A percentile compares a stretch with the other conserved stretches of the same genome.
Evolutionary conservation across 441 rosid genomes (phyloP).

Genomic region (Biscutella laevigata): DNA sequence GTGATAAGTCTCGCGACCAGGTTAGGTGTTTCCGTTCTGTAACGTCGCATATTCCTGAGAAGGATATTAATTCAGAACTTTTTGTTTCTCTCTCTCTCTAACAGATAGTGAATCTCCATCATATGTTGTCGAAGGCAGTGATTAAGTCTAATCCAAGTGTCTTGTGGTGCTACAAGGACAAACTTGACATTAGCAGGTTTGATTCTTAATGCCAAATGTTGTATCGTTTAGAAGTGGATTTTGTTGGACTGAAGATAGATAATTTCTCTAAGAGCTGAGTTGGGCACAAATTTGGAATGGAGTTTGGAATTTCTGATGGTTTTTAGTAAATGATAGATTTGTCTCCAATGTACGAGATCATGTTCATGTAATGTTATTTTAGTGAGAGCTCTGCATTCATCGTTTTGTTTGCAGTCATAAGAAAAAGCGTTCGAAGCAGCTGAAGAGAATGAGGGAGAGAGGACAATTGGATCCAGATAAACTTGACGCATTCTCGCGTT

Average conservation of each 20-base stretch:
- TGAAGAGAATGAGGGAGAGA: slow-evolving; percentile 77
- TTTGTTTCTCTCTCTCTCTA: not conserved
- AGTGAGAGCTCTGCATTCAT: not conserved
- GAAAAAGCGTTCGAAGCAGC: slow-evolving; percentile 79
- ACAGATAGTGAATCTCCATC: slow-evolving; percentile 91
- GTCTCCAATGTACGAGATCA: not conserved
- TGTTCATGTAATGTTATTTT: not conserved
- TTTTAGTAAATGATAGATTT: not conserved
- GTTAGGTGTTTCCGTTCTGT: slow-evolving; percentile 17
- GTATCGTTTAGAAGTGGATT: not conserved
- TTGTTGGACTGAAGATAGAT: not conserved
- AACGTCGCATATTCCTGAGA: not conserved
- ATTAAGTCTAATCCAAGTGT: slow-evolving; percentile 61
- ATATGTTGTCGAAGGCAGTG: slow-evolving; percentile 71
- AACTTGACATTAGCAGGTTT: slow-evolving; percentile 96
- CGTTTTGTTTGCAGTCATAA: slow-evolving; percentile 54
- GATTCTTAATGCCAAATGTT: not conserved
- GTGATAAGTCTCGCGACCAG: slow-evolving; percentile 99
- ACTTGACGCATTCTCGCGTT: slow-evolving; percentile 83
- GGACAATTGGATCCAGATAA: slow-evolving; percentile 88
- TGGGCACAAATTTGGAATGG: slow-evolving; percentile 1
- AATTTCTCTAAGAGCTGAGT: not conserved
- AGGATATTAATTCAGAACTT: not conserved
- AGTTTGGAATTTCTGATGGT: not conserved
- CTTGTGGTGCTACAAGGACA: slow-evolving; percentile 93